These are phyloP conservation scores for Aspergillus tubingensis DNA, from an alignment of 2,329 filamentous ascomycete genomes.

Conservation along the genomic window DNA sequence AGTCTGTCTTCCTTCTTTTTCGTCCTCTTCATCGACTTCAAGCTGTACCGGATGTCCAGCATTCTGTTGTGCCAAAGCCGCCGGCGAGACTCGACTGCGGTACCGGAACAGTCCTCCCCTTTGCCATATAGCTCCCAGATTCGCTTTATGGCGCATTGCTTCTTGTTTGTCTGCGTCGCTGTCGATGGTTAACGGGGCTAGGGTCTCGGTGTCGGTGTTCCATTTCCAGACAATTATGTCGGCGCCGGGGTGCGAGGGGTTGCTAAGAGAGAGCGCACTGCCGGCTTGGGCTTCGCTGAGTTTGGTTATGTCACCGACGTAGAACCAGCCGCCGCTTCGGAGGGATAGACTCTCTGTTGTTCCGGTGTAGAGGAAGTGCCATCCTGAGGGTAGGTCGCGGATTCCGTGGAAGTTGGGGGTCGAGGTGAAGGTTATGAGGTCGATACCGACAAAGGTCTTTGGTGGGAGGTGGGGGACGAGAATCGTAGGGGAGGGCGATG, in stretches of 20 bases:
- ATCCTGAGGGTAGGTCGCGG: slow-evolving; percentile 58
- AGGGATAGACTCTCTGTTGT: slow-evolving; percentile 60
- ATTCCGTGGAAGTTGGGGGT: slow-evolving; percentile 63
- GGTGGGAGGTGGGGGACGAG: slow-evolving; percentile 49
- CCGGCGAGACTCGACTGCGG: slow-evolving; percentile 40
- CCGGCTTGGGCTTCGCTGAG: slow-evolving; percentile 17
- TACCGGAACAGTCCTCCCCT: slow-evolving; percentile 49
- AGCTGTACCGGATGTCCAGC: slow-evolving; percentile 10
- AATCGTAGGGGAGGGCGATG: slow-evolving; percentile 34
- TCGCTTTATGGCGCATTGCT: slow-evolving; percentile 56
- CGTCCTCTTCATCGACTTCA: slow-evolving; percentile 29
- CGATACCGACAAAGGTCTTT: slow-evolving; percentile 53
- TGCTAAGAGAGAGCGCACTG: slow-evolving; percentile 14
- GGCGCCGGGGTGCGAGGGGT: slow-evolving; percentile 29
- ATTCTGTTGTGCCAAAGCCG: slow-evolving; percentile 41
- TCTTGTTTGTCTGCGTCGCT: slow-evolving; percentile 47
- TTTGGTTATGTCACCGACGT: slow-evolving; percentile 45
- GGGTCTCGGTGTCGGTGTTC: slow-evolving; percentile 43
- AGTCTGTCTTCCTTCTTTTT: slow-evolving; percentile 50
- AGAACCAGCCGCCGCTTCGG: slow-evolving; percentile 64
- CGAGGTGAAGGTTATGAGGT: slow-evolving; percentile 63
- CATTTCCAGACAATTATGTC: slow-evolving; percentile 60
- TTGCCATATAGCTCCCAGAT: slow-evolving; percentile 59
- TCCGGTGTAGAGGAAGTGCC: slow-evolving; percentile 64
- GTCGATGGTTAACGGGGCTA: slow-evolving; percentile 34